Conservation (phyloP, 2,329 filamentous ascomycete genomes). For the Laburnicola sp. region DNA sequence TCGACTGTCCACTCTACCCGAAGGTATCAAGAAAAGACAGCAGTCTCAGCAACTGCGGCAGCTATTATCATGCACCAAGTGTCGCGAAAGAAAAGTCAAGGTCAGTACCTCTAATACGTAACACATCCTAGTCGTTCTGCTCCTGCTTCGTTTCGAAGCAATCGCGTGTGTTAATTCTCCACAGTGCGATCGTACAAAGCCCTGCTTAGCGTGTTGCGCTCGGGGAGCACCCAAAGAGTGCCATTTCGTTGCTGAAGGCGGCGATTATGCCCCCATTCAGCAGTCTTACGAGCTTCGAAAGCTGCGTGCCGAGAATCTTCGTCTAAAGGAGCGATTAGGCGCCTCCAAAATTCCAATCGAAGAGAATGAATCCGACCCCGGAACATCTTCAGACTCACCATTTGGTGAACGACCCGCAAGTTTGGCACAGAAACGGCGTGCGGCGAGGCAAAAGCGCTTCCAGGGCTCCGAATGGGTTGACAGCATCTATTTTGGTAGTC, state of each 20-base stretch:
- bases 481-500: slow-evolving; percentile 55
- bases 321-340: slow-evolving; percentile 49
- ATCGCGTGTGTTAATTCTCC: slow-evolving; percentile 9
- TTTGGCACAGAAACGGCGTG: slow-evolving; percentile 28
- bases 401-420: slow-evolving; percentile 22
- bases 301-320: slow-evolving; percentile 51
- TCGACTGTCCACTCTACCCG: slow-evolving; percentile 8
- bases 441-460: slow-evolving; percentile 43
- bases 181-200: slow-evolving; percentile 55
- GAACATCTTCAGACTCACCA: slow-evolving; percentile 26
- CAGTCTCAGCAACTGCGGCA: slow-evolving; percentile 49
- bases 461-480: slow-evolving; percentile 47
- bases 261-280: slow-evolving; percentile 52
- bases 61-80: slow-evolving; percentile 54
- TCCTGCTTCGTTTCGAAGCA: not conserved
- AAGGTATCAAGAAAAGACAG: slow-evolving; percentile 37
- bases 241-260: slow-evolving; percentile 52
- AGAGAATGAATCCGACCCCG: slow-evolving; percentile 41
- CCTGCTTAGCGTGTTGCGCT: slow-evolving; percentile 54
- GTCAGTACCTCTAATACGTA: slow-evolving; percentile 27
- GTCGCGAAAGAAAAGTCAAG: slow-evolving; percentile 55
- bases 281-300: slow-evolving; percentile 54
- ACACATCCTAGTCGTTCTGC: not conserved
- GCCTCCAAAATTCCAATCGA: slow-evolving; percentile 39
- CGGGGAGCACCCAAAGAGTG: slow-evolving; percentile 53